Evolutionary conservation across 768 basidiomycete species (phyloP), one percentile per base, ranked within the genome.

Genomic region (Austroboletus eburneus): DNA sequence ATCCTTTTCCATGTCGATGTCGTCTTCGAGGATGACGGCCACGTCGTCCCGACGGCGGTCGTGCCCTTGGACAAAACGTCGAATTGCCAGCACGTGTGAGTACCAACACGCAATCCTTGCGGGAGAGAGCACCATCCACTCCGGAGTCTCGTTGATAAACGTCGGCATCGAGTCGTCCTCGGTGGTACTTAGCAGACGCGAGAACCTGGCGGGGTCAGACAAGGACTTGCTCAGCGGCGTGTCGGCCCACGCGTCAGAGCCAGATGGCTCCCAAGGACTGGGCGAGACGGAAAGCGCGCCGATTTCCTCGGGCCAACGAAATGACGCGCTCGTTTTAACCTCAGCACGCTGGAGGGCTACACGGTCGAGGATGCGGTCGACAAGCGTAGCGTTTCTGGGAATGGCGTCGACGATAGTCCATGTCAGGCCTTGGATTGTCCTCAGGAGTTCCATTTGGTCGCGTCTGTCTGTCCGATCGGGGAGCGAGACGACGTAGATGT

Each of bases 1-100:
- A 52, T 87, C 78, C 24, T 62, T 69, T 65, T 90, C 87, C 78
- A 88, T 81, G 58, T 90, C 84, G 9, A 90, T 68, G 51, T 90
- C n/a, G n/a, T n/a, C n/a, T n/a, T n/a, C n/a, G n/a, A n/a, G n/a
- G n/a, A n/a, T n/a, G n/a, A n/a, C n/a, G n/a, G n/a, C n/a, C n/a
- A n/a, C n/a, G n/a, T n/a, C n/a, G n/a, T n/a, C n/a, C n/a, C n/a
- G n/a, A n/a, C 88, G 57, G 89, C 88, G 49, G 39, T 45, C 58
- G 43, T 48, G 69, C 67, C 36, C 64, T 9, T 59, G 55, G 12
- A 69, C 59, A 27, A 83, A 69, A 3, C 50, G 65, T 18, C 69
- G 73, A 24, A 87, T 74, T 29, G 74, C 69, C 24, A 67, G 71
- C 10, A 80, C 50, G 59, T 88, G 86, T 1, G 85, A 87, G 55